Conservation (phyloP, 164 flowering plant genomes). For the Vitis cinerea region DNA sequence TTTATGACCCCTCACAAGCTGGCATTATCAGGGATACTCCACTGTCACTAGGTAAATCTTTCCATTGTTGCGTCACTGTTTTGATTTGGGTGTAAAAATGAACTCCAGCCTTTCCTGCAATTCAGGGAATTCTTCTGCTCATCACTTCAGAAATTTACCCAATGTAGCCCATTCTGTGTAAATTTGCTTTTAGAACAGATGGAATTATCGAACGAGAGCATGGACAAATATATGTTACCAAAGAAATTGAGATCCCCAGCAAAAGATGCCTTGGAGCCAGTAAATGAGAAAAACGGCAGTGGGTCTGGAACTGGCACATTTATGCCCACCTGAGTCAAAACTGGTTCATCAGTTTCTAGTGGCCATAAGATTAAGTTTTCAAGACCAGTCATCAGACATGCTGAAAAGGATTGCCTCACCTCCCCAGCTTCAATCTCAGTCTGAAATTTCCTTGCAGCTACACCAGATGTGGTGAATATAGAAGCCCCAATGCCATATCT, state of each 20-base stretch:
- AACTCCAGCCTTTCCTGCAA: slow-evolving; percentile 71
- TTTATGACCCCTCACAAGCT: slow-evolving; percentile 35
- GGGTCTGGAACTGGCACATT: slow-evolving; percentile 82
- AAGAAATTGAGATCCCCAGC: slow-evolving; percentile 72
- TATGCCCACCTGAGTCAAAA: slow-evolving; percentile 53
- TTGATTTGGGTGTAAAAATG: slow-evolving; percentile 64
- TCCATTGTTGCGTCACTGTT: slow-evolving; percentile 78
- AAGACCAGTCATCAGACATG: too few relatives aligned
- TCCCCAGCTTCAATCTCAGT: slow-evolving; percentile 63
- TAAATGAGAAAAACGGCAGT: slow-evolving; percentile 72
- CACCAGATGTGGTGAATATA: slow-evolving; percentile 65
- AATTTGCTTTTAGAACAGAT: background rate
- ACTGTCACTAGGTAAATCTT: slow-evolving; percentile 39
- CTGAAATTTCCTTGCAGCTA: slow-evolving; percentile 68
- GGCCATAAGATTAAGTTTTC: too few relatives aligned
- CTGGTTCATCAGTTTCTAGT: background rate
- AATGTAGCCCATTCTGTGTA: too few relatives aligned
- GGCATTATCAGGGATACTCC: slow-evolving; percentile 50
- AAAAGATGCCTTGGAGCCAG: slow-evolving; percentile 75
- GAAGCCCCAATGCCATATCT: slow-evolving; percentile 77
- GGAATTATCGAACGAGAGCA: too few relatives aligned
- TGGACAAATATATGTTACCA: slow-evolving; percentile 28
- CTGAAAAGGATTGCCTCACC: slow-evolving; percentile 25
- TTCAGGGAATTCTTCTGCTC: background rate
- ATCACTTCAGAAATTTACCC: too few relatives aligned